Conservation (phyloP, 805 yeast species). For the Ogataea glucozyma region DNA sequence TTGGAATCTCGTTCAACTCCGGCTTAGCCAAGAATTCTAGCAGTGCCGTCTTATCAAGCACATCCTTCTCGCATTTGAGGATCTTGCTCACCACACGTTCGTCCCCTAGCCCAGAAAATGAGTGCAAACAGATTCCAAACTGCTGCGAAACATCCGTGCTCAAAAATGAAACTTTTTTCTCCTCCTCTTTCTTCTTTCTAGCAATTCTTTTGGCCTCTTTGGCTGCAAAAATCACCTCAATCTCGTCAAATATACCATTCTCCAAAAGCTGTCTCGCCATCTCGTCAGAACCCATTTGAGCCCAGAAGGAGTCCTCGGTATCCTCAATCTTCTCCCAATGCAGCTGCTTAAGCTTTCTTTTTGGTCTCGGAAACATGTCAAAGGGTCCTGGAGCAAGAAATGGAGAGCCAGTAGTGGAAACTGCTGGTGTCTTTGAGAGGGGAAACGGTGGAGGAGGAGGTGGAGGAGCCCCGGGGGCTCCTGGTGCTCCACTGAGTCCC, state of each 20-base stretch:
- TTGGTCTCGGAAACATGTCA: conserved; percentile 65
- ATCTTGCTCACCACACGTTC: conserved; percentile 69
- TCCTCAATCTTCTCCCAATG: conserved; percentile 95
- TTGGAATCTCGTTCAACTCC: conserved; percentile 73
- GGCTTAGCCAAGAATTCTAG: conserved; percentile 82
- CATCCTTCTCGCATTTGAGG: conserved; percentile 71
- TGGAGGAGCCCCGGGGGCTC: no score
- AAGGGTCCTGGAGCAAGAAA: conserved; percentile 36
- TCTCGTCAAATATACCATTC: conserved; percentile 79
- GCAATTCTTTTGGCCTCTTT: conserved; percentile 60
- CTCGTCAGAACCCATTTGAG: conserved; percentile 56
- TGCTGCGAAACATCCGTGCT: conserved; percentile 90
- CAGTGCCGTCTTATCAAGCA: conserved; percentile 68
- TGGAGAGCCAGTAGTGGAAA: conserved; percentile 26
- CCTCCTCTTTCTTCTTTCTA: conserved; percentile 46
- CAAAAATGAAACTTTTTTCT: conserved; percentile 63
- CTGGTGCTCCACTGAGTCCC: no score
- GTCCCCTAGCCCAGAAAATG: conserved; percentile 62
- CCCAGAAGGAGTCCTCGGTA: conserved; percentile 87
- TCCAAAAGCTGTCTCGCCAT: conserved; percentile 64
- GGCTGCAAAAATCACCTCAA: conserved; percentile 86
- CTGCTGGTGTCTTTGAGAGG: background rate
- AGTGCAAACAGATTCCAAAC: conserved; percentile 89
- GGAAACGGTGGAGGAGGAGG: conserved; percentile 25
- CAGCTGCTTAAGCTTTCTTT: conserved; percentile 81